Conservation (phyloP, 164 flowering plant genomes). For the Macadamia integrifolia region DNA sequence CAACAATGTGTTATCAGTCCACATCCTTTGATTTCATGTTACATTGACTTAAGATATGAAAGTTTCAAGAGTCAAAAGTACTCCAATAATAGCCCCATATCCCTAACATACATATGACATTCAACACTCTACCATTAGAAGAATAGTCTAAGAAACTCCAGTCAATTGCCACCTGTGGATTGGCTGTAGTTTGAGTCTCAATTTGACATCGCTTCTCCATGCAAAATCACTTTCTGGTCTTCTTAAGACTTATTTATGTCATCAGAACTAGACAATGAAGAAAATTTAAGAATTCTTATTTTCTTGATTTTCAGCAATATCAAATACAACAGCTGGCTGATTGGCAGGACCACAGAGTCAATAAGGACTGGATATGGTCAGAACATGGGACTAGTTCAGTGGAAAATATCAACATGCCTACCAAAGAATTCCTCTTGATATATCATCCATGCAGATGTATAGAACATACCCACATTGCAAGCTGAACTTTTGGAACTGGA, state of each 20-base stretch:
- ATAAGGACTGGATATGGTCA: neutral
- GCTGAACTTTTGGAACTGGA: constrained; percentile 52
- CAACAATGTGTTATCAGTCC: constrained; percentile 9
- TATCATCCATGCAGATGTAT: neutral
- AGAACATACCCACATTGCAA: constrained; percentile 93
- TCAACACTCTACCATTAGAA: neutral
- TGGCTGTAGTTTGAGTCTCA: neutral
- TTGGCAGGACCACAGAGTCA: no score
- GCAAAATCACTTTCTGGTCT: neutral
- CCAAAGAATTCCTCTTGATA: neutral
- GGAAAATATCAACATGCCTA: neutral
- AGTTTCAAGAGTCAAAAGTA: neutral
- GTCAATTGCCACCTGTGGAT: neutral
- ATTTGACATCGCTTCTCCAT: neutral
- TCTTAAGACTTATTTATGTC: neutral
- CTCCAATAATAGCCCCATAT: neutral
- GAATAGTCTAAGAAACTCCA: neutral
- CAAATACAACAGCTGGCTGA: neutral
- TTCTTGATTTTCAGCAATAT: neutral
- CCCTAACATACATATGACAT: neutral
- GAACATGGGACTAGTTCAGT: neutral
- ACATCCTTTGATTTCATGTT: neutral
- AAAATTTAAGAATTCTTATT: neutral
- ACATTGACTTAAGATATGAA: neutral
- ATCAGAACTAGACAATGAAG: neutral